phyloP scores from a whole-genome alignment of 176 grass and related monocot species.

The Metroxylon sagu region DNA sequence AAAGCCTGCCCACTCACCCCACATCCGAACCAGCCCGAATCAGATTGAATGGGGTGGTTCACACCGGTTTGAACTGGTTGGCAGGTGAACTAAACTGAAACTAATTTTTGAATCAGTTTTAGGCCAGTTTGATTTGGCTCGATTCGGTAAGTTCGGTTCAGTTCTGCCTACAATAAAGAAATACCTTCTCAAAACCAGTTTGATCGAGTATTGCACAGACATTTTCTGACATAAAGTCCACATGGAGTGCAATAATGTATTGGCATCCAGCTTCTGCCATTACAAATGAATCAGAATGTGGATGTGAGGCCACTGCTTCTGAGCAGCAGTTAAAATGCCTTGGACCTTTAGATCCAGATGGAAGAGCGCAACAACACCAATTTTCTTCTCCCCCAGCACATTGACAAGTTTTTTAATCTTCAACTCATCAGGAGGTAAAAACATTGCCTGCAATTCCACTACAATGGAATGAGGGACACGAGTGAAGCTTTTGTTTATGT shows the following conservation, averaged over 20 bases:
- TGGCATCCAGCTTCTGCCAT: slow-evolving; percentile 92
- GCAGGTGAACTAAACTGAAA: no score
- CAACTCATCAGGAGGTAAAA: slow-evolving; percentile 62
- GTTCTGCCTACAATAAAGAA: background rate
- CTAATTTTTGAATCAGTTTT: no score
- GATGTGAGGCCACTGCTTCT: slow-evolving; percentile 90
- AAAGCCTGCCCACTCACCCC: no score
- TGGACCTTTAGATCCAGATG: slow-evolving; percentile 99
- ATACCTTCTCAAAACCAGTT: slow-evolving; percentile 76
- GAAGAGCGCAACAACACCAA: slow-evolving; percentile 87
- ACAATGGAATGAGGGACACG: slow-evolving; percentile 8
- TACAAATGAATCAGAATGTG: slow-evolving; percentile 91
- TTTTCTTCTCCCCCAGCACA: slow-evolving; percentile 53
- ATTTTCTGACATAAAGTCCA: slow-evolving; percentile 99
- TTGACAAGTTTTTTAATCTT: slow-evolving; percentile 60
- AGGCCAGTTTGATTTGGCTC: no score
- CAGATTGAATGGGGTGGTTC: no score
- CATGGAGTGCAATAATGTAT: slow-evolving; percentile 82
- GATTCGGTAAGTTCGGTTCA: no score
- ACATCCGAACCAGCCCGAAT: no score
- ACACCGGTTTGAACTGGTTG: no score
- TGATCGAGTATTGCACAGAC: slow-evolving; percentile 97
- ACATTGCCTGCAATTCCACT: slow-evolving; percentile 54
- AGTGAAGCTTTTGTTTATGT: no score
- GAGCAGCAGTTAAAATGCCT: slow-evolving; percentile 79